Conservation (phyloP, 164 flowering plant species). For the Pachysandra terminalis region DNA sequence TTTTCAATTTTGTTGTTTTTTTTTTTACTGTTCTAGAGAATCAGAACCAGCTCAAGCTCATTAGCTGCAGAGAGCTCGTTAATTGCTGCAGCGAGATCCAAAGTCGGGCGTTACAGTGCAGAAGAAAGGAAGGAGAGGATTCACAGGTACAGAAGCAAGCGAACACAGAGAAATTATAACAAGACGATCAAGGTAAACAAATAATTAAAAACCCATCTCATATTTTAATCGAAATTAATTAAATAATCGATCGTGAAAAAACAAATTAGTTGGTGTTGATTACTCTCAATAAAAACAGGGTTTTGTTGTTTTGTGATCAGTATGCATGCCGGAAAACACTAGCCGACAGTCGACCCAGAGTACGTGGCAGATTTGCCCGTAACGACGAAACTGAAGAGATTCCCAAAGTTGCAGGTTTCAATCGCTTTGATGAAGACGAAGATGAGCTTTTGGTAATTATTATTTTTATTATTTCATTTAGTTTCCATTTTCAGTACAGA, state of each 20-base stretch:
- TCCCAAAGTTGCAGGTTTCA: constrained; percentile 36
- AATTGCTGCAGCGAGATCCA: constrained; percentile 41
- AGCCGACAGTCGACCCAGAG: constrained; percentile 79
- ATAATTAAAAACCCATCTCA: neutral
- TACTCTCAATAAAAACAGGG: neutral
- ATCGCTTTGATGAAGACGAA: constrained; percentile 43
- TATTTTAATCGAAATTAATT: neutral
- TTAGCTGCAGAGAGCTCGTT: constrained; percentile 31
- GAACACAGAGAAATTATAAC: constrained; percentile 70
- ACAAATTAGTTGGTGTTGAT: neutral
- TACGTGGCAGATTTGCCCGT: constrained; percentile 86
- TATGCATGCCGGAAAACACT: constrained; percentile 87
- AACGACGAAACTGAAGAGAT: constrained; percentile 61
- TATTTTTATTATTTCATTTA: neutral
- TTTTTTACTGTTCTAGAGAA: constrained; percentile 20
- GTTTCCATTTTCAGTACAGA: neutral
- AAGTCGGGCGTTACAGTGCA: constrained; percentile 61
- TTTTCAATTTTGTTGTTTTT: neutral
- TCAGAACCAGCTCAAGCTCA: constrained; percentile 31
- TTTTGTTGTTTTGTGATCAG: constrained; percentile 20
- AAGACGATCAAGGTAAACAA: constrained; percentile 69
- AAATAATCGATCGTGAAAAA: neutral
- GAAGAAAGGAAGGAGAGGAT: constrained; percentile 74
- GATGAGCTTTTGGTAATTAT: constrained; percentile 61
- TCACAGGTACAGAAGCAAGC: constrained; percentile 68